Evolutionary conservation across 2,329 filamentous ascomycete species (phyloP).

Genomic region (Trichophyton equinum): DNA sequence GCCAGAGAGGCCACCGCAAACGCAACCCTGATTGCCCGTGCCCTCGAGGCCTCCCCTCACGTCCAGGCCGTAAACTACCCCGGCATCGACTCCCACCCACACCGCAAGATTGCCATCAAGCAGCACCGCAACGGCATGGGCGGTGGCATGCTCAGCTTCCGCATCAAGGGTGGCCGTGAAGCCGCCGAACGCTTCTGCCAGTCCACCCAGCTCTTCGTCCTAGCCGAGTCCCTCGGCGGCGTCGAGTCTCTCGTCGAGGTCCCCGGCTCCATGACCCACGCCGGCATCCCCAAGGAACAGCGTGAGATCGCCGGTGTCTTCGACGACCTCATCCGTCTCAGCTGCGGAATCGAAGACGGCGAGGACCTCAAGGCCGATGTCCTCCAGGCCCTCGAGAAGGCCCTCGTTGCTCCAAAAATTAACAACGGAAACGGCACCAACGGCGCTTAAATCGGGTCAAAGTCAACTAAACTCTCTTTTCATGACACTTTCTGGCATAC

Average conservation of each 20-base stretch:
- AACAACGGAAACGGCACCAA: slow-evolving; percentile 23
- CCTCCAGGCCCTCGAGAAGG: slow-evolving; percentile 66
- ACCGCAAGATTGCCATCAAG: slow-evolving; percentile 69
- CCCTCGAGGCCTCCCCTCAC: slow-evolving; percentile 65
- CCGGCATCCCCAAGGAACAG: slow-evolving; percentile 81
- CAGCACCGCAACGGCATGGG: slow-evolving; percentile 93
- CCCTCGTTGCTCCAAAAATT: slow-evolving; percentile 44
- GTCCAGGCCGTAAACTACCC: slow-evolving; percentile 93
- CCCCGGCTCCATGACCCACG: slow-evolving; percentile 92
- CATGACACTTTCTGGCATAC: neutral
- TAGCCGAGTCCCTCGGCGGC: slow-evolving; percentile 84
- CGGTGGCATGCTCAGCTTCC: slow-evolving; percentile 95
- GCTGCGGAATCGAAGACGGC: slow-evolving; percentile 86
- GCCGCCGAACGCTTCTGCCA: slow-evolving; percentile 91
- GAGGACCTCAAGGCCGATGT: slow-evolving; percentile 75
- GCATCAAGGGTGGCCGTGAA: slow-evolving; percentile 70
- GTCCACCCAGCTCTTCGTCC: slow-evolving; percentile 74
- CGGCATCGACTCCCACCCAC: slow-evolving; percentile 73
- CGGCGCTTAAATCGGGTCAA: slow-evolving; percentile 2
- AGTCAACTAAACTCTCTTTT: neutral
- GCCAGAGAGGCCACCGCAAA: slow-evolving; percentile 75
- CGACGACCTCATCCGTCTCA: slow-evolving; percentile 85
- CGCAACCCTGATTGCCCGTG: slow-evolving; percentile 61
- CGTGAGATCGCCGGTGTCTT: slow-evolving; percentile 87
- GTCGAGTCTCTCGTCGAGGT: slow-evolving; percentile 88